Percentiles rank a stretch among this genome's conserved stretches.
Conservation (phyloP, 108 stramenopile species). For the Discostella stelligeroides region DNA sequence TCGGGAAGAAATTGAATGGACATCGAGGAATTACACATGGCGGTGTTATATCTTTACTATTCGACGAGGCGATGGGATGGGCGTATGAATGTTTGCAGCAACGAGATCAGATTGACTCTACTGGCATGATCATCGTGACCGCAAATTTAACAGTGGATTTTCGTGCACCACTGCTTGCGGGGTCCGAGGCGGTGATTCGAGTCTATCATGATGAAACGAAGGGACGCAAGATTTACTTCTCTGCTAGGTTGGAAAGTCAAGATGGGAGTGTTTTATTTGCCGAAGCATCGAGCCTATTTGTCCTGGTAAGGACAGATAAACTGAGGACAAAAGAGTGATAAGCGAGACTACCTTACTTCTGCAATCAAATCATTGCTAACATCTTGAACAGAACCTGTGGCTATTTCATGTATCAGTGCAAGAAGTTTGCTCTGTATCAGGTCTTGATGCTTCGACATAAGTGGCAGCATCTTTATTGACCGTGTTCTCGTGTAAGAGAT, state of each 20-base stretch:
- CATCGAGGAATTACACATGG: conserved; percentile 46
- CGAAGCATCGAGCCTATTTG: conserved; percentile 38
- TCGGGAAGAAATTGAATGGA: conserved; percentile 35
- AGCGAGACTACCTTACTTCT: too few relatives aligned
- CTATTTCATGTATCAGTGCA: too few relatives aligned
- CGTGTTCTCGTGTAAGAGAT: too few relatives aligned
- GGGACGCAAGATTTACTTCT: conserved; percentile 48
- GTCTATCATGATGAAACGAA: conserved; percentile 27
- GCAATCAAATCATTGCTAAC: too few relatives aligned
- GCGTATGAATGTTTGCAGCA: conserved; percentile 31
- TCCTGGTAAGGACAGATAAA: conserved; percentile 1
- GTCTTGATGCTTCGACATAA: too few relatives aligned
- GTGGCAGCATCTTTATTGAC: too few relatives aligned
- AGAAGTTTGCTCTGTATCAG: too few relatives aligned
- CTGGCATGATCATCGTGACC: conserved; percentile 22
- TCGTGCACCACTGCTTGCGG: conserved; percentile 31
- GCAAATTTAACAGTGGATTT: conserved; percentile 47
- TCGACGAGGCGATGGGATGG: conserved; percentile 48
- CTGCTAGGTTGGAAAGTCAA: conserved; percentile 28
- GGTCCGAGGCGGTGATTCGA: conserved; percentile 36
- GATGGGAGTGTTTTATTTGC: conserved; percentile 45
- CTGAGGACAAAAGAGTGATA: not conserved
- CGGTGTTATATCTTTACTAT: conserved; percentile 44
- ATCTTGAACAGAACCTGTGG: too few relatives aligned
- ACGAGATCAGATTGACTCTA: not conserved